Evolutionary conservation across 306 rosid species (phyloP), one percentile per base, ranked within the genome.

Genomic region (Castanea mollissima): DNA sequence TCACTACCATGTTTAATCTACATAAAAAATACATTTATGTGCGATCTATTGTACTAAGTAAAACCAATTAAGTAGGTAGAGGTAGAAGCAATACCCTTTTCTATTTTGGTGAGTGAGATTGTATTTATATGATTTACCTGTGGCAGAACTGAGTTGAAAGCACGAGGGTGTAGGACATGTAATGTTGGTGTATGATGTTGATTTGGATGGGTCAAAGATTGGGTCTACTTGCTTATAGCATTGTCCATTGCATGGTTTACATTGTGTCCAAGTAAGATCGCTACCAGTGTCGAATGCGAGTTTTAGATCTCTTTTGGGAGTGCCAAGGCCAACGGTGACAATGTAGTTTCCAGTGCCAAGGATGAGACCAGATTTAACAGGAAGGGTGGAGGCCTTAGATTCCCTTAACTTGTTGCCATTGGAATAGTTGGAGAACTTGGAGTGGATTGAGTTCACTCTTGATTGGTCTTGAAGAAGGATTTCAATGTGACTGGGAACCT

Each of bases 251-350:
- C 94, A 93, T 0, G 98, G 98, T 68, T 82, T 1, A 44, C 97
- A 93, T 55, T 93, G 98, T 54, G 94, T 90, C 98, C 98, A 93
- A n/a, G 97, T 89, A 11, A 90, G 90, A 35, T 87, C 92, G 67
- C 98, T 91, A 0, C 91, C 94, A 0, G 97, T 91, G 63, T 93
- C 97, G 69, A 93, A 91, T 31, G 76, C 38, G 5, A 93, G 94
- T 0, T 92, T 85, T 8, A 90, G 41, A 5, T 83, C 76, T 7
- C 58, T 88, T 46, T 79, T 83, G 0, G 98, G 98, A 6, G 90
- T 84, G 0, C 98, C 98, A 14, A 93, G 63, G 0, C 89, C 97
- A 14, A 93, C 77, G 0, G 79, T 88, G 34, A 93, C 97, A 5
- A 88, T 79, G 82, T 93, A 93, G 46, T 87, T 88, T 1, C 84